phyloP scores from a whole-genome alignment of 306 rosid genomes.

The Lathyrus tuberosus region DNA sequence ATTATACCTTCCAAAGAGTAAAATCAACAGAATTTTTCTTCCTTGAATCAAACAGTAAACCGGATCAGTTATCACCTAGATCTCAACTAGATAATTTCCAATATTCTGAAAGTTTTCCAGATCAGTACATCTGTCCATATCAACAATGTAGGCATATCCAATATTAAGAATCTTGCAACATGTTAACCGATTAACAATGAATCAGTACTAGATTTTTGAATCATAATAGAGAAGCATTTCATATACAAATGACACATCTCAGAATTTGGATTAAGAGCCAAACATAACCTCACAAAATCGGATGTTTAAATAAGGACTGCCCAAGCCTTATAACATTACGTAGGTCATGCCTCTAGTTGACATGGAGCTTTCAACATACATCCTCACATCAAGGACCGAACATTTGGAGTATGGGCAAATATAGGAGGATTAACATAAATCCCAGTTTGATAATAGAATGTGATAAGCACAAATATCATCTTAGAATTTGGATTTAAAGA shows the following conservation, averaged over 20 bases:
- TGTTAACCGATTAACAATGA: slow-evolving; percentile 38
- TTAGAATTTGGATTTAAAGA: no score
- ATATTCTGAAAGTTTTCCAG: slow-evolving; percentile 77
- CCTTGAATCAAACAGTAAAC: slow-evolving; percentile 85
- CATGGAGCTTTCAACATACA: no score
- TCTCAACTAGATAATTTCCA: slow-evolving; percentile 78
- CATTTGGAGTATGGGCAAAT: no score
- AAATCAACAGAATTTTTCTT: slow-evolving; percentile 91
- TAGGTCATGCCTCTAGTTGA: no score
- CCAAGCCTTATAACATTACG: no score
- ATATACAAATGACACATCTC: slow-evolving; percentile 5
- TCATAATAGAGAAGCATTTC: slow-evolving; percentile 32
- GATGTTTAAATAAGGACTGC: no score
- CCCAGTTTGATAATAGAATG: no score
- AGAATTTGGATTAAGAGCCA: no score
- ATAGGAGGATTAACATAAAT: no score
- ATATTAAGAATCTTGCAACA: slow-evolving; percentile 74
- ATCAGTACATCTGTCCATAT: slow-evolving; percentile 78
- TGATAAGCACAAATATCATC: no score
- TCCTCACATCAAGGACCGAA: no score
- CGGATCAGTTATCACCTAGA: slow-evolving; percentile 89
- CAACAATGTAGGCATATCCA: slow-evolving; percentile 77
- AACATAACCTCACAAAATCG: no score
- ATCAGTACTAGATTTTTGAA: not conserved
- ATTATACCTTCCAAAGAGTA: slow-evolving; percentile 87